These are phyloP conservation scores for Lipomyces oligophaga DNA, from an alignment of 805 yeast species.

Conservation along the genomic window DNA sequence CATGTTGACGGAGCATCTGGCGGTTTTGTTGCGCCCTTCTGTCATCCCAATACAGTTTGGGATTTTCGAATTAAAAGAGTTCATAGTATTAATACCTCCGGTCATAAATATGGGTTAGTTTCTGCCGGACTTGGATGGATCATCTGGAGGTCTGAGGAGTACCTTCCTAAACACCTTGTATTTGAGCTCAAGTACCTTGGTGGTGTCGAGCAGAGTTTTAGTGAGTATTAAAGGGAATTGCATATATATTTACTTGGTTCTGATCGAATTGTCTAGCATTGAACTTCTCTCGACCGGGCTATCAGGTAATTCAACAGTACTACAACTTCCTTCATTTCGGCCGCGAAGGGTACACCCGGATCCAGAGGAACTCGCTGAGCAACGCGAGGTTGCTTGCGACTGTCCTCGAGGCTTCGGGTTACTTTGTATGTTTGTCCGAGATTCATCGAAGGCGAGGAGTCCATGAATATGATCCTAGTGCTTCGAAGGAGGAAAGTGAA, in stretches of 20 bases:
- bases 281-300: slow-evolving; percentile 90
- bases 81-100: slow-evolving; percentile 79
- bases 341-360: slow-evolving; percentile 59
- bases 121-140: slow-evolving; percentile 94
- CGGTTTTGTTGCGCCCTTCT: slow-evolving; percentile 82
- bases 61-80: slow-evolving; percentile 78
- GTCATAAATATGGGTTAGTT: slow-evolving; percentile 88
- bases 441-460: slow-evolving; percentile 60
- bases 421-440: slow-evolving; percentile 70
- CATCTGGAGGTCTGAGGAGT: slow-evolving; percentile 63
- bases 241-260: not conserved
- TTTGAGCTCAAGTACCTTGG: slow-evolving; percentile 83
- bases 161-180: slow-evolving; percentile 66
- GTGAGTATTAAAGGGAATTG: too few species aligned
- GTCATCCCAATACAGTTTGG: slow-evolving; percentile 74
- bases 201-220: slow-evolving; percentile 82
- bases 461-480: slow-evolving; percentile 29
- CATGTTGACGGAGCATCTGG: slow-evolving; percentile 96
- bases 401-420: slow-evolving; percentile 60
- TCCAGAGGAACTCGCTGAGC: slow-evolving; percentile 58
- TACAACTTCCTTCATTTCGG: slow-evolving; percentile 73
- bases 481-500: slow-evolving; percentile 18
- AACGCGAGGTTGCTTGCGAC: slow-evolving; percentile 66
- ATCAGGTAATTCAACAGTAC: slow-evolving; percentile 85
- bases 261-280: too few species aligned